Base-by-base conservation (phyloP, 495 filamentous ascomycete genomes). In the Aspergillus ellipticus region DNA sequence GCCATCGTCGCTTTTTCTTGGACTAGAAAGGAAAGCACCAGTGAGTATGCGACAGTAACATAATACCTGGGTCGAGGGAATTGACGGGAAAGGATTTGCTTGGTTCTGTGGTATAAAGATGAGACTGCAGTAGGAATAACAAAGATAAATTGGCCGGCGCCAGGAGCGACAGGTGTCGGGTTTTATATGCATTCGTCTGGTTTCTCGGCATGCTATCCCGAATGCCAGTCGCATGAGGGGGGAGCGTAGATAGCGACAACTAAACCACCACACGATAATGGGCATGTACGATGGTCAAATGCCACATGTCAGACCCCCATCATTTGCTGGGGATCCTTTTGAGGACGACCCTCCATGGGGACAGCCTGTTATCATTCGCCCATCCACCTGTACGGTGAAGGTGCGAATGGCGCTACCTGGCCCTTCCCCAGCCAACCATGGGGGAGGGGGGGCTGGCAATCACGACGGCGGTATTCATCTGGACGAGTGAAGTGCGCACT, bases 231-330 rank as follows among this genome's bases (percentile, higher is more conserved):
- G 45, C 45, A 48, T 48, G 45, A 48, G 24, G 45, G 28, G 28
- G 28, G 24, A n/a, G 22, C 35, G 22, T 33, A 56, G 26, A 29
- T 43, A 1, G 35, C 35, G 24, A 16, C 33, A 43, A 46, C 42
- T 45, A 35, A 41, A 24, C 29, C 8, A 28, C 37, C 39, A 55
- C 19, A 31, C 53, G 33, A 55, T n/a, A n/a, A n/a, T n/a, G n/a
- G n/a, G n/a, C 49, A 45, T 19, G 26, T 49, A 49, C 21, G 21
- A 29, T 21, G 46, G 46, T 55, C 39, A 24, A 26, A 16, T 51
- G 47, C 54, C 54, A 51, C 47, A 51, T 56, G 47, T 56, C 54
- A 17, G 41, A 8, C 33, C 19, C n/a, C 15, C 46, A 50, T 56
- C 21, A 42, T 33, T 48, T 41, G 42, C 42, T 47, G 33, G 15